These are phyloP conservation scores for Cruciata laevipes DNA, from an alignment of 257 asterid genomes.

Conservation along the genomic window DNA sequence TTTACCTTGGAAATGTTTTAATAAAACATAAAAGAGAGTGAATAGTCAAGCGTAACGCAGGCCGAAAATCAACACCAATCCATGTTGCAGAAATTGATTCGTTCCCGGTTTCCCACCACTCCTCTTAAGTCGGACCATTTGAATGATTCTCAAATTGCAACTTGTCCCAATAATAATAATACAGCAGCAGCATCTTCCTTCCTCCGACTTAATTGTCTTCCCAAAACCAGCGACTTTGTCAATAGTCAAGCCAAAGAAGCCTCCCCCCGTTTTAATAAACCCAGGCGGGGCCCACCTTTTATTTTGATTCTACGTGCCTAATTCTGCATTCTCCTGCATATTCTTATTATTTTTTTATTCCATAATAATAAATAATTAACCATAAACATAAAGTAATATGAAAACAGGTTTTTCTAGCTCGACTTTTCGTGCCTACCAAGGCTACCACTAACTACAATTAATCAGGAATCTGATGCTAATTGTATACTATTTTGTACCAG, in stretches of 20 bases:
- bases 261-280: not conserved
- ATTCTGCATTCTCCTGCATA: not conserved
- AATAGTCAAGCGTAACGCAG: not conserved
- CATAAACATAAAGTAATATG: not conserved
- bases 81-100: not conserved
- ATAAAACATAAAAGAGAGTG: not conserved
- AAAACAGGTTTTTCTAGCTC: not conserved
- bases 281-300: not conserved
- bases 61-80: not conserved
- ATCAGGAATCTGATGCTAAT: not conserved
- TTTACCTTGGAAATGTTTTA: no score
- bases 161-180: not conserved
- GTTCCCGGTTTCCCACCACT: not conserved
- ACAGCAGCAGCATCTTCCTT: not conserved
- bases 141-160: conserved; percentile 3
- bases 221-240: conserved; percentile 8
- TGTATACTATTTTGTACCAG: not conserved
- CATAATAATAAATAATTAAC: no score
- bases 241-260: conserved; percentile 10
- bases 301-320: not conserved
- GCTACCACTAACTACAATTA: not conserved
- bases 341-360: no score
- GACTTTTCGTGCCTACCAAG: conserved; percentile 1
- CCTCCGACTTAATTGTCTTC: conserved; percentile 5
- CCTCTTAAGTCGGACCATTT: not conserved